Evolutionary conservation across 2,329 filamentous ascomycete species (phyloP), one percentile per base, ranked within the genome.

Genomic region (Bimuria novae-zelandiae): DNA sequence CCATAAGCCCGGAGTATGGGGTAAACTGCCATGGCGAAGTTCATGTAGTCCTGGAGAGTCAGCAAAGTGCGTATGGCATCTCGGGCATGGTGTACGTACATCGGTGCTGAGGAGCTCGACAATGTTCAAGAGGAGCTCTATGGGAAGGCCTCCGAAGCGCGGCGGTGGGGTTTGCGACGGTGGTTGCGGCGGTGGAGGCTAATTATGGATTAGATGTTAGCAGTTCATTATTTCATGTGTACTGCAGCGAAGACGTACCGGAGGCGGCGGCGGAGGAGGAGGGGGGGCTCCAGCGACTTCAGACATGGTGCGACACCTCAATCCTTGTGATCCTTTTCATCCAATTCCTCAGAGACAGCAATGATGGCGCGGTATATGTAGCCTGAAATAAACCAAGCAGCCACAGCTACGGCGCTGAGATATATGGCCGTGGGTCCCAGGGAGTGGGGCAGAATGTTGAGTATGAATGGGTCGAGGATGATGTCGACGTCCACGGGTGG

Each of bases 401-500:
- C 61, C 32, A 80, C 56, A 10, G 85, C 84, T 49, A 96, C 81
- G 3, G 83, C 60, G 3, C 81, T 64, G 49, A 95, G 80, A 73
- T 92, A 96, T 30, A 76, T 77, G 11, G 84, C 84, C 1, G 89
- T 93, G 17, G 89, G 86, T 19, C 89, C 66, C 14, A 97, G 78
- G 3, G 92, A 96, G 46, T 80, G 80, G 11, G 94, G 94, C 47
- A 97, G 80, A 14, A 92, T 68, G 76, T 95, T 94, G 66, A 87
- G 76, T 35, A 95, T 55, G 68, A 88, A 97, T 0, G 92, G 92
- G 72, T 97, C 94, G 21, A 99, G 83, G 64, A 97, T 86, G 51
- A 88, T 75, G 64, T 99, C 93, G 46, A 88, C 88, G 48, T 85
- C 78, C 3, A 97, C 91, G 0, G 86, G 84, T 2, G 87, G 87